Percentiles rank a stretch among this genome's conserved stretches.
Evolutionary conservation across 257 asterid species (phyloP).

Genomic region (Fraxinus cuspidata): DNA sequence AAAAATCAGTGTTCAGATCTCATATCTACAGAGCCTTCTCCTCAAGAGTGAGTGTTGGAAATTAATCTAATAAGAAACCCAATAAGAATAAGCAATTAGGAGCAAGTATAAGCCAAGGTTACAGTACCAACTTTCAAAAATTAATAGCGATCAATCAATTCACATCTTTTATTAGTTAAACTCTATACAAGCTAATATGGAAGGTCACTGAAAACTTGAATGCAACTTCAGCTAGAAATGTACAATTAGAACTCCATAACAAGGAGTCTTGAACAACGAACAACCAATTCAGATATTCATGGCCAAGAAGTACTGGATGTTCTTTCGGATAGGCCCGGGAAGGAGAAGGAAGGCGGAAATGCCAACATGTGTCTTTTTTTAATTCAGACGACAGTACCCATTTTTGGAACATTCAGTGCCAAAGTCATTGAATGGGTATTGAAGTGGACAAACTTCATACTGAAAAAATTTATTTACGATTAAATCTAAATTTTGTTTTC

Average conservation of each 20-base stretch:
- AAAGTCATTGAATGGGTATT: not conserved
- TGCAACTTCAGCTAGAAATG: not conserved
- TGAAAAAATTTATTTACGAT: not conserved
- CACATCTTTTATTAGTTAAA: not conserved
- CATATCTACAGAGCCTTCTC: constrained; percentile 41
- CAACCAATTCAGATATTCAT: too few relatives aligned
- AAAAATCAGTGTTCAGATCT: constrained; percentile 27
- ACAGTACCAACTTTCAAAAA: constrained; percentile 17
- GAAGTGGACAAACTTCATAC: constrained; percentile 2
- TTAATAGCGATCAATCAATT: constrained; percentile 6
- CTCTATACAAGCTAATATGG: not conserved
- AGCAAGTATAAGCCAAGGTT: constrained; percentile 21
- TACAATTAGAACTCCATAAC: not conserved
- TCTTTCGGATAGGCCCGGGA: too few relatives aligned
- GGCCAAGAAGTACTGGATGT: too few relatives aligned
- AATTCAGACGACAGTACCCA: too few relatives aligned
- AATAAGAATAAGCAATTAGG: constrained; percentile 21
- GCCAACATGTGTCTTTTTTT: too few relatives aligned
- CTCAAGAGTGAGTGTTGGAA: constrained; percentile 1
- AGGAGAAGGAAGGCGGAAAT: too few relatives aligned
- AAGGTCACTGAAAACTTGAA: not conserved
- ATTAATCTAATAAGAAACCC: constrained; percentile 26
- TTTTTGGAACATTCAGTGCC: too few relatives aligned
- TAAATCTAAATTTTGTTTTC: not conserved
- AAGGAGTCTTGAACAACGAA: too few relatives aligned